Conservation (phyloP, 164 flowering plant genomes). For the Stephania cephalantha region DNA sequence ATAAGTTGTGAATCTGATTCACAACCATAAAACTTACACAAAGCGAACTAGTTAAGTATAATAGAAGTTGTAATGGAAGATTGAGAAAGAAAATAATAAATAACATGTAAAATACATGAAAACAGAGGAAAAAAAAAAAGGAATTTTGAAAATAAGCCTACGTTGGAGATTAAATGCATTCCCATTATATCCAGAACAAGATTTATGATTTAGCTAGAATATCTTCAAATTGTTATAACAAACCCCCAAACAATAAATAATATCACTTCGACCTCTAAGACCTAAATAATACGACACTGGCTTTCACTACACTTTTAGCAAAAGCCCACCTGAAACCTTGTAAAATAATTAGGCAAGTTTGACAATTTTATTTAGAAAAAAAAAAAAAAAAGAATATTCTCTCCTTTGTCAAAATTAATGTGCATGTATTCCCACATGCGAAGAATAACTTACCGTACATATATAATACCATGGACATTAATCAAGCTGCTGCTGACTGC, state of each 20-base stretch:
- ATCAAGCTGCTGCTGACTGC: constrained; percentile 57
- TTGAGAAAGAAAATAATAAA: neutral
- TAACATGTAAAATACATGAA: neutral
- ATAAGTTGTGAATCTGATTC: too few relatives aligned
- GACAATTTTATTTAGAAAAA: constrained; percentile 10
- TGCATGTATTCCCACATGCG: constrained; percentile 26
- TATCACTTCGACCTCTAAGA: constrained; percentile 2
- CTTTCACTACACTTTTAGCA: neutral
- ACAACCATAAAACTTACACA: neutral
- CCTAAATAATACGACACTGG: neutral
- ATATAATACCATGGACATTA: neutral
- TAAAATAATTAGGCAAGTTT: neutral
- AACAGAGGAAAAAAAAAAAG: neutral
- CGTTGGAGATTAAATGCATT: neutral
- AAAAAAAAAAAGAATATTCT: constrained; percentile 14
- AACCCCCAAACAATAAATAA: neutral
- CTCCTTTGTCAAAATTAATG: constrained; percentile 14
- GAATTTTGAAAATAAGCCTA: neutral
- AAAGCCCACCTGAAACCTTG: neutral
- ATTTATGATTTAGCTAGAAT: neutral
- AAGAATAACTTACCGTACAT: constrained; percentile 36
- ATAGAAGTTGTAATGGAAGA: neutral
- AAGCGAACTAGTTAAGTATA: neutral
- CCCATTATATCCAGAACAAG: neutral
- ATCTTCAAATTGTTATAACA: neutral